Evolutionary conservation across 83 land plant species (phyloP), one percentile per base, ranked within the genome.

Genomic region (Picea abies): DNA sequence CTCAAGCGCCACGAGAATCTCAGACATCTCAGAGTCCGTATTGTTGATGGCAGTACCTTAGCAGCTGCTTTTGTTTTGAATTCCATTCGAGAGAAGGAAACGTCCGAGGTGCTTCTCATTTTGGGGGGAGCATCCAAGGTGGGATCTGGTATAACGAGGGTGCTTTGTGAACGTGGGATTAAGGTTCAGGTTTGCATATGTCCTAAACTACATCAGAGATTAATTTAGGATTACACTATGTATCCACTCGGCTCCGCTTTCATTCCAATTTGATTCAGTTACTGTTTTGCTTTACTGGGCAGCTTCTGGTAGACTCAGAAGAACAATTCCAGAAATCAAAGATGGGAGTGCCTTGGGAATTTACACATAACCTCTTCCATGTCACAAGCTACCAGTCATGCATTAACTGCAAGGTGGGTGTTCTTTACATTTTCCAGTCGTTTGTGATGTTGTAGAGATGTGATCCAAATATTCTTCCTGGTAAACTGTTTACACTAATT

Each of bases 41-140:
- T 91, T 17, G 91, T 88, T 20, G 93, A 93, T 78, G 95, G 95
- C 10, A 89, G 83, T 44, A 86, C 91, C 60, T 84, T 93, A 19
- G 92, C 87, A 41, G 88, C 70, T 17, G 94, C 93, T 14, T 66
- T 83, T 4, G 88, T 92, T 26, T 61, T 90, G 11, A 77, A 93
- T 63, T 81, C 60, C 79, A 84, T 93, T 63, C 91, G 91, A 2
- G 67, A 79, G 67, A 81, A 70, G 23, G 83, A 85, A 11, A 81
- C 78, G 16, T 29, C 29, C 29, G 60, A 85, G 20, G 84, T 87
- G 7, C 70, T 90, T 32, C 9, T 63, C 12, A 3, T 90, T 1
- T 58, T 22, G 52, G 93, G 90, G 7, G 84, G 80, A 3, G 64
- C 85, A 17, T 66, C 84, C 37, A 93, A 90, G 79, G 72, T 83